Percentiles rank a stretch among this genome's conserved stretches.
These are phyloP conservation scores for Gamarada debralockiae DNA, from an alignment of 495 filamentous ascomycete species.

Conservation along the genomic window DNA sequence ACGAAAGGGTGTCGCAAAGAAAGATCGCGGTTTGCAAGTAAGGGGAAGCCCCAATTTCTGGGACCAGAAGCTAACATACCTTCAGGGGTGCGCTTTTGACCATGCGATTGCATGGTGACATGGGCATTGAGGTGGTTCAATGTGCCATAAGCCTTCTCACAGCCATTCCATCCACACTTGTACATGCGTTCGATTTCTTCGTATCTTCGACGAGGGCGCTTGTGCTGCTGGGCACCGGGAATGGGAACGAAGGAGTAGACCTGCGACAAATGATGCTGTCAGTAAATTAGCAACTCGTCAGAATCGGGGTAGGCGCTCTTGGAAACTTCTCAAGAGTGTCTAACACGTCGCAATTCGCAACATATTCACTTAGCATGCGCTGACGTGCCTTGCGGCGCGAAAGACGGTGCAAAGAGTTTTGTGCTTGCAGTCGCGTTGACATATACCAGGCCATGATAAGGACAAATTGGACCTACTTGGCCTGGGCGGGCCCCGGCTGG, in stretches of 20 bases:
- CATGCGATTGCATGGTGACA: slow-evolving; percentile 97
- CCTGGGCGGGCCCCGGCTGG: slow-evolving; percentile 58
- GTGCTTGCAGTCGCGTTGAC: not conserved
- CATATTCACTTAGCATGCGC: not conserved
- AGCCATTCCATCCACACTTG: slow-evolving; percentile 97
- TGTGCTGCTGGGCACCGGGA: slow-evolving; percentile 95
- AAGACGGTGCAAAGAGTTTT: too few relatives aligned
- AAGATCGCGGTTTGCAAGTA: not conserved
- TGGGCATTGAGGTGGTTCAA: slow-evolving; percentile 96
- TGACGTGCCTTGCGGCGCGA: too few relatives aligned
- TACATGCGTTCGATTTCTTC: slow-evolving; percentile 99
- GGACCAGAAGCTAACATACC: slow-evolving; percentile 52
- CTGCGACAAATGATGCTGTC: slow-evolving; percentile 53
- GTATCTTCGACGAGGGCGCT: slow-evolving; percentile 88
- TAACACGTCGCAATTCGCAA: not conserved
- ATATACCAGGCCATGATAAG: not conserved
- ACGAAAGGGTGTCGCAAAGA: too few relatives aligned
- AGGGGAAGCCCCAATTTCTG: not conserved
- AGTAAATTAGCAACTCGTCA: slow-evolving; percentile 12
- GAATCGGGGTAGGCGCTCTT: not conserved
- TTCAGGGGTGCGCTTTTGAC: slow-evolving; percentile 90
- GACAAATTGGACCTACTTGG: slow-evolving; percentile 58
- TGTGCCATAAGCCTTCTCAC: slow-evolving; percentile 96
- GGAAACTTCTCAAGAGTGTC: slow-evolving; percentile 2
- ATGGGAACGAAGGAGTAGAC: slow-evolving; percentile 99